Evolutionary conservation across 176 grass and related monocot genomes (phyloP), one percentile per base, ranked within the genome.

Genomic region (Oropetium thomaeum): DNA sequence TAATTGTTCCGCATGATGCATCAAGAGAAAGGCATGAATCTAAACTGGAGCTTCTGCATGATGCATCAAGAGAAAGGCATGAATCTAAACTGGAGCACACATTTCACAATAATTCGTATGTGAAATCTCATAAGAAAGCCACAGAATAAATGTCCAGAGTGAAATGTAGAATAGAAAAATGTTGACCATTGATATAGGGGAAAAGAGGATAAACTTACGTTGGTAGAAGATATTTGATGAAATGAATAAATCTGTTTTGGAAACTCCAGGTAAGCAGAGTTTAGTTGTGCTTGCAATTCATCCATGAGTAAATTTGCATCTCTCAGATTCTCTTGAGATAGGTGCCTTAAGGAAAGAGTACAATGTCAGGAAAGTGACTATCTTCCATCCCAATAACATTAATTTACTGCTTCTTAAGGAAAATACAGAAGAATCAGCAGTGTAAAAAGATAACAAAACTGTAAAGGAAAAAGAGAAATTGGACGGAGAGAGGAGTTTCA

Each of bases 251-350:
- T 90, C 89, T 71, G 89, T 81, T 72, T 53, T 6, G 91, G 91
- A 68, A 99, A 62, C 13, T 92, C 89, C n/a, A 87, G 78, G 64
- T 95, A 79, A 65, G 67, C 80, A 79, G 67, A 79, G 75, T 95
- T 84, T 60, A 88, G 64, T 85, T 84, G 91, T 62, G 81, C 81
- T 64, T 90, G 90, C 77, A 99, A 79, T 45, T 92, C 84, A 83
- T 95, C 89, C 89, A 99, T 90, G 25, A 99, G 80, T 43, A 89
- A 86, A 87, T 99, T 99, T 63, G 91, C 91, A 73, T 95, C 91
- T 83, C 84, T 92, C 72, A 99, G 82, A 77, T 99, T 95, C 64
- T 79, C 96, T 86, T 92, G 96, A 69, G 96, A 92, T 37, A 99
- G 80, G 76, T 95, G 95, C 86, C 96, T 99, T 69, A 68, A 76